Conservation (phyloP, 176 grass and related monocot species). For the Oropetium thomaeum region DNA sequence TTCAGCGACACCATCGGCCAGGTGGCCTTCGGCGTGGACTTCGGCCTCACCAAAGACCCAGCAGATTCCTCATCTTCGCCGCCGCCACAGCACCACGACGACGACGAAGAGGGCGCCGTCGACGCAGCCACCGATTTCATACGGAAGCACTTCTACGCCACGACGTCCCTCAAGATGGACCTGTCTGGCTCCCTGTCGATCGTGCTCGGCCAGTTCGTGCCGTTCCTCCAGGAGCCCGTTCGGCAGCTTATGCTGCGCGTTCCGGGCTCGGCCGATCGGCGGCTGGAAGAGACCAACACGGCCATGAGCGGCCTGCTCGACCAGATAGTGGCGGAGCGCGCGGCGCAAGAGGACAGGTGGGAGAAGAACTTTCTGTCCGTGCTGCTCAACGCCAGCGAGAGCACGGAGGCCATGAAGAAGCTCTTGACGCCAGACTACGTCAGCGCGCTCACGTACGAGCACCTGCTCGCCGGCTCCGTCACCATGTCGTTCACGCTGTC, state of each 20-base stretch:
- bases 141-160: conserved; percentile 41
- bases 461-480: conserved; percentile 55
- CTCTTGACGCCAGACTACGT: conserved; percentile 56
- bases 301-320: conserved; percentile 33
- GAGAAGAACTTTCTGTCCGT: conserved; percentile 58
- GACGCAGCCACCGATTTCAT: conserved; percentile 34
- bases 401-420: conserved; percentile 18
- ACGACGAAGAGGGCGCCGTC: too few species aligned
- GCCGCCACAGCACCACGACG: background rate
- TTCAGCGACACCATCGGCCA: conserved; percentile 19
- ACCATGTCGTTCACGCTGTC: conserved; percentile 56
- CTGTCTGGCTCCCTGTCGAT: conserved; percentile 50
- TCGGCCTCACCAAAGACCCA: conserved; percentile 33
- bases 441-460: conserved; percentile 63
- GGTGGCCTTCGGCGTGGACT: conserved; percentile 28
- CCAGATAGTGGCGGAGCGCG: conserved; percentile 36
- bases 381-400: conserved; percentile 41
- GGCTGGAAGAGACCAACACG: conserved; percentile 43
- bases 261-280: conserved; percentile 40
- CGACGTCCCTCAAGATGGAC: conserved; percentile 44
- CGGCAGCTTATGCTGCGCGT: conserved; percentile 31
- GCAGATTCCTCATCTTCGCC: background rate
- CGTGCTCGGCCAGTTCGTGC: conserved; percentile 39
- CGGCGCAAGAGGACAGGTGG: conserved; percentile 11
- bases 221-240: conserved; percentile 46